These are phyloP conservation scores for Globisporangium viniferum DNA, from an alignment of 352 stramenopile species.

Conservation along the genomic window DNA sequence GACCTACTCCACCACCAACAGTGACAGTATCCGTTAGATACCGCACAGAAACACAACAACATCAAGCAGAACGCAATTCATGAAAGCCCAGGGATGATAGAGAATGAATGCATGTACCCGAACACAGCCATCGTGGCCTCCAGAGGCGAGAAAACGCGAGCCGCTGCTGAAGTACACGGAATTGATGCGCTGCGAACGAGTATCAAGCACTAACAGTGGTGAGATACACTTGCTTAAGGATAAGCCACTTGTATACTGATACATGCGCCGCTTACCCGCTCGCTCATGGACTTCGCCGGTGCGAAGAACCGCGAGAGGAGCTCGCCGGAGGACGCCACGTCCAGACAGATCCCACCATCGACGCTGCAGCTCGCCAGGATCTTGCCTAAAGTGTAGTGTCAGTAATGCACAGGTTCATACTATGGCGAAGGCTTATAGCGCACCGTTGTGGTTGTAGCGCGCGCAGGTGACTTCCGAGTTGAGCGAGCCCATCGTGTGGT, in stretches of 20 bases:
- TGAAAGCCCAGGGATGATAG: neutral
- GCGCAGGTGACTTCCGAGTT: slow-evolving; percentile 57
- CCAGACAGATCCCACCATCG: slow-evolving; percentile 55
- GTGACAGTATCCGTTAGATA: neutral
- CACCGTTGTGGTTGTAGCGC: slow-evolving; percentile 67
- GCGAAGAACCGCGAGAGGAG: slow-evolving; percentile 66
- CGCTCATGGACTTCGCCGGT: slow-evolving; percentile 31
- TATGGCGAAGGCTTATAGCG: neutral
- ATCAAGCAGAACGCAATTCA: neutral
- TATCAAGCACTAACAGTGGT: neutral
- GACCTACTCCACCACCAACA: slow-evolving; percentile 26
- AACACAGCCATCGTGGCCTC: slow-evolving; percentile 51
- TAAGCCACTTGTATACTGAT: no score
- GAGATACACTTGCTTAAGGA: no score
- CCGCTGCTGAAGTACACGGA: slow-evolving; percentile 67
- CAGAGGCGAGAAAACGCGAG: slow-evolving; percentile 64
- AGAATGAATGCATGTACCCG: slow-evolving; percentile 20
- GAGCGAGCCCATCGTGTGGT: slow-evolving; percentile 41
- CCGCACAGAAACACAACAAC: neutral
- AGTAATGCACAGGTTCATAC: neutral
- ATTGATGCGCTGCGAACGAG: slow-evolving; percentile 43
- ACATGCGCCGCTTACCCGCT: slow-evolving; percentile 27
- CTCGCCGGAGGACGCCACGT: slow-evolving; percentile 52
- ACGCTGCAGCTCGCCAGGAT: slow-evolving; percentile 64
- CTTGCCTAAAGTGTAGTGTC: slow-evolving; percentile 24